Conservation (phyloP, 352 stramenopile species). For the Phytophthora podocarpi region DNA sequence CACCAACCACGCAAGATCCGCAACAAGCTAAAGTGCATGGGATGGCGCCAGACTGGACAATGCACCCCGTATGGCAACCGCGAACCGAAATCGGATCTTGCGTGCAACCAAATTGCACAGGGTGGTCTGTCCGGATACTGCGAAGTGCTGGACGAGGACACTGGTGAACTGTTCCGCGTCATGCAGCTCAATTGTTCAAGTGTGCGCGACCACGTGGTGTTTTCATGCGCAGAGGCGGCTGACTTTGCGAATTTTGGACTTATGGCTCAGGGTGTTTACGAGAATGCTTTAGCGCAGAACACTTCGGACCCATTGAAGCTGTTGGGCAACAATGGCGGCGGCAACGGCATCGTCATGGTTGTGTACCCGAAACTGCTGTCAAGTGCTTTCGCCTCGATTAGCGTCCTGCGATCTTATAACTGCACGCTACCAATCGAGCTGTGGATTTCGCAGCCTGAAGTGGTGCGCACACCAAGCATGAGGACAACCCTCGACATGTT, state of each 20-base stretch:
- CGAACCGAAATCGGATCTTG: slow-evolving; percentile 51
- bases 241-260: slow-evolving; percentile 72
- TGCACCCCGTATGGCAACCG: slow-evolving; percentile 56
- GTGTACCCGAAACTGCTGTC: slow-evolving; percentile 76
- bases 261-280: slow-evolving; percentile 37
- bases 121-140: slow-evolving; percentile 65
- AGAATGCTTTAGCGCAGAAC: slow-evolving; percentile 30
- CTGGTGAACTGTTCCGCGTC: slow-evolving; percentile 64
- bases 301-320: slow-evolving; percentile 22
- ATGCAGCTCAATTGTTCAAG: slow-evolving; percentile 76
- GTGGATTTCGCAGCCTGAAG: slow-evolving; percentile 61
- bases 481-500: slow-evolving; percentile 31
- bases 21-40: slow-evolving; percentile 56
- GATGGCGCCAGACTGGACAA: slow-evolving; percentile 60
- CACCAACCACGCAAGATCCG: slow-evolving; percentile 38
- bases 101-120: slow-evolving; percentile 51
- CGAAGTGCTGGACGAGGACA: slow-evolving; percentile 59
- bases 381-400: slow-evolving; percentile 69
- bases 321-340: slow-evolving; percentile 32
- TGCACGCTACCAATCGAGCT: slow-evolving; percentile 76
- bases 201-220: slow-evolving; percentile 49
- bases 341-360: slow-evolving; percentile 70
- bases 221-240: slow-evolving; percentile 58
- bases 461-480: slow-evolving; percentile 43
- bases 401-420: slow-evolving; percentile 44